phyloP scores from a whole-genome alignment of 73 alveolate genomes.

The Effrenium voratum region DNA sequence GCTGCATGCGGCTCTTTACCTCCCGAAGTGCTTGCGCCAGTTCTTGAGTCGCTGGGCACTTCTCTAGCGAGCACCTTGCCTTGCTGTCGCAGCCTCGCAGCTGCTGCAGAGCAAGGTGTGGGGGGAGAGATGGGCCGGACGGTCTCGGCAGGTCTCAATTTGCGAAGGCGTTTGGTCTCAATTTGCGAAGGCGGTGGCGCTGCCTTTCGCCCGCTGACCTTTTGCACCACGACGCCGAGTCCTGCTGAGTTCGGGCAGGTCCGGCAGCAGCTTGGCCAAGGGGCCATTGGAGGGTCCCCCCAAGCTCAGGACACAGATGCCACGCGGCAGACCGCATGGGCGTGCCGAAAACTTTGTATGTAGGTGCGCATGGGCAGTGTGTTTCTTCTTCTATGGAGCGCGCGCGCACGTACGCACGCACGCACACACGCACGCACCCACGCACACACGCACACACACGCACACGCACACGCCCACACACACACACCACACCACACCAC shows the following conservation, averaged over 20 bases:
- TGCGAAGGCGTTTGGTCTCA: too few relatives aligned
- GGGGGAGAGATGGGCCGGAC: neutral
- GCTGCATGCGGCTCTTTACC: slow-evolving; percentile 40
- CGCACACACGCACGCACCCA: too few relatives aligned
- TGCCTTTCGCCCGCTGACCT: slow-evolving; percentile 40
- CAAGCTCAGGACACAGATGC: too few relatives aligned
- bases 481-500: too few relatives aligned
- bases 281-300: neutral
- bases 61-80: slow-evolving; percentile 28
- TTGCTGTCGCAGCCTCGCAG: slow-evolving; percentile 33
- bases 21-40: slow-evolving; percentile 53
- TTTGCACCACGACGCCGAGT: slow-evolving; percentile 50
- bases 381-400: too few relatives aligned
- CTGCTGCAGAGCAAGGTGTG: slow-evolving; percentile 63
- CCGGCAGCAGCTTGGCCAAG: neutral
- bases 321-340: too few relatives aligned
- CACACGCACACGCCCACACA: too few relatives aligned
- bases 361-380: too few relatives aligned
- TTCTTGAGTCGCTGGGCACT: slow-evolving; percentile 55
- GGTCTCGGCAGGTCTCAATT: neutral
- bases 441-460: too few relatives aligned
- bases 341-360: too few relatives aligned
- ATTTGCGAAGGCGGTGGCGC: slow-evolving; percentile 63
- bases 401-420: too few relatives aligned
- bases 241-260: slow-evolving; percentile 19